Evolutionary conservation across 768 basidiomycete genomes (phyloP).

Genomic region (Chiua virens): DNA sequence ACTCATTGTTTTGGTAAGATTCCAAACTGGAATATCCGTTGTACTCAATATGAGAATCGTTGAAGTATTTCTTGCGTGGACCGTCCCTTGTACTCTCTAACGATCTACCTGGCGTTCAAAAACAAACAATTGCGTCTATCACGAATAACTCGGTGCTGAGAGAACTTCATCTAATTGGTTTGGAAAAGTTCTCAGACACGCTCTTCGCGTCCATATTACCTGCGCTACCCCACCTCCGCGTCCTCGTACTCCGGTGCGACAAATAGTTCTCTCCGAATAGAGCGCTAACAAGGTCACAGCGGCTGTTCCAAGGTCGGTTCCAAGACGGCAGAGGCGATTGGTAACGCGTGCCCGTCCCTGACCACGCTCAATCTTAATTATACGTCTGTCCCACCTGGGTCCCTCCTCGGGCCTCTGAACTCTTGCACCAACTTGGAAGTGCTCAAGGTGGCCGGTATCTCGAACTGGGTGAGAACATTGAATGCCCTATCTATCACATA

Average conservation of each 20-base stretch:
- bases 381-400: constrained; percentile 51
- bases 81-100: constrained; percentile 45
- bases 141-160: constrained; percentile 32
- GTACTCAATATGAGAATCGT: not conserved
- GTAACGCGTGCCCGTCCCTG: constrained; percentile 43
- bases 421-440: constrained; percentile 46
- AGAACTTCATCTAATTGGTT: constrained; percentile 51
- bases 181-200: constrained; percentile 51
- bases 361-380: constrained; percentile 57
- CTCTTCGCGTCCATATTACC: constrained; percentile 51
- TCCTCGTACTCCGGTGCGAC: constrained; percentile 55
- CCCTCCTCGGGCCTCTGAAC: constrained; percentile 42
- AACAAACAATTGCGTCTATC: constrained; percentile 49
- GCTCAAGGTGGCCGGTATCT: constrained; percentile 62
- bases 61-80: constrained; percentile 61
- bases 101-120: constrained; percentile 53
- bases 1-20: constrained; percentile 54
- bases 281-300: constrained; percentile 35
- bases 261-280: constrained; percentile 1
- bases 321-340: constrained; percentile 45
- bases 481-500: not conserved
- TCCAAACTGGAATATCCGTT: not conserved
- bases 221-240: constrained; percentile 43
- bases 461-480: constrained; percentile 51
- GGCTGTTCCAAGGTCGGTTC: constrained; percentile 59